Percentiles rank a stretch among this genome's conserved stretches.
phyloP scores from a whole-genome alignment of 768 basidiomycete species.

The Auricularia heimuer region DNA sequence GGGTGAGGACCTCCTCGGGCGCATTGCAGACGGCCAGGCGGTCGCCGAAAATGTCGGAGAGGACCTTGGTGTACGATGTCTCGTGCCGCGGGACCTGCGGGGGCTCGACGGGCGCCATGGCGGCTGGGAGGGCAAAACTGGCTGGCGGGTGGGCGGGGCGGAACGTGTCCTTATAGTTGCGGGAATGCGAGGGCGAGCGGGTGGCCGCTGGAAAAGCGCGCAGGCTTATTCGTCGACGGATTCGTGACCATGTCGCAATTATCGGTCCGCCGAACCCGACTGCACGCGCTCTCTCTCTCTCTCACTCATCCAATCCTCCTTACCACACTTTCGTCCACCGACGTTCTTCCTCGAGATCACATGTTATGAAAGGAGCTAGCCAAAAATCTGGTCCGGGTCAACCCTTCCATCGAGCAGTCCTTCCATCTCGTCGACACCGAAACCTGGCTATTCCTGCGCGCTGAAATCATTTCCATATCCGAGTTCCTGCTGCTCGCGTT shows the following conservation, averaged over 20 bases:
- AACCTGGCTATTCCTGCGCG: no score
- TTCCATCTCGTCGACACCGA: no score
- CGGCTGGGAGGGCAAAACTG: background rate
- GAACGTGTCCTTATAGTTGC: constrained; percentile 4
- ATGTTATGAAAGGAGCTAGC: no score
- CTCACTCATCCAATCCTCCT: no score
- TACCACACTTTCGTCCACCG: no score
- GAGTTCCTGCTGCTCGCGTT: no score
- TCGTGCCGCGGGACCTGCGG: constrained; percentile 86
- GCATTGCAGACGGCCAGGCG: constrained; percentile 81
- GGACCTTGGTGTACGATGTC: constrained; percentile 80
- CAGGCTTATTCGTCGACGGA: background rate
- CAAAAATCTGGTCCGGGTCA: no score
- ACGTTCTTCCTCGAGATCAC: no score
- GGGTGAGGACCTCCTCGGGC: constrained; percentile 56
- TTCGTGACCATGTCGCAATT: background rate
- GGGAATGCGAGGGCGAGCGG: constrained; percentile 6
- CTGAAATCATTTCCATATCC: no score
- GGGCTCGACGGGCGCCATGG: constrained; percentile 14
- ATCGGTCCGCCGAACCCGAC: no score
- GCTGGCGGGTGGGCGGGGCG: background rate
- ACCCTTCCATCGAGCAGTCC: no score
- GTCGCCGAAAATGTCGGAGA: constrained; percentile 67
- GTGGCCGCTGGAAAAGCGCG: background rate
- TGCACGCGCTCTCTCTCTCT: no score